Conservation (phyloP, 1,284 basidiomycete genomes). For the Cutaneotrichosporon spelunceum region DNA sequence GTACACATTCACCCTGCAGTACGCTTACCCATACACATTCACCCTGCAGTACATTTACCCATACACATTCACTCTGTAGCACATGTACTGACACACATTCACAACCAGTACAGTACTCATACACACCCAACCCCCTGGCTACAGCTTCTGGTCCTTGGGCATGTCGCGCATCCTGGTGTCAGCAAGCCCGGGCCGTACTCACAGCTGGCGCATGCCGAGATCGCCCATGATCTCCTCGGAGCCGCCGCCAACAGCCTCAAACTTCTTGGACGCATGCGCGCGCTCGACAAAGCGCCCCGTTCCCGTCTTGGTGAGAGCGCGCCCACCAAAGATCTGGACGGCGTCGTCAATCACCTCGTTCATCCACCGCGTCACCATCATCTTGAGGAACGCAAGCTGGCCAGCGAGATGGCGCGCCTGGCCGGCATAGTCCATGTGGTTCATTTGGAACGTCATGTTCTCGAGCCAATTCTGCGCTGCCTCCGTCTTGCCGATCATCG, state of each 20-base stretch:
- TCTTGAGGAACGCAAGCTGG: constrained; percentile 56
- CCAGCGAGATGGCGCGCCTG: constrained; percentile 57
- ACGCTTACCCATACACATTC: too few species aligned
- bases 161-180: constrained; percentile 10
- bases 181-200: background rate
- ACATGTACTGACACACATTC: too few species aligned
- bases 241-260: constrained; percentile 66
- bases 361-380: constrained; percentile 56
- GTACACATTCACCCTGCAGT: too few species aligned
- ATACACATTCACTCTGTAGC: too few species aligned
- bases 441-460: constrained; percentile 86
- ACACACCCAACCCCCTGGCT: too few species aligned
- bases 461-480: constrained; percentile 85
- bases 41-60: too few species aligned
- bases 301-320: constrained; percentile 27
- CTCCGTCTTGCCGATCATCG: constrained; percentile 80
- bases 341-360: constrained; percentile 55
- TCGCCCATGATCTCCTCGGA: constrained; percentile 55
- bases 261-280: constrained; percentile 66
- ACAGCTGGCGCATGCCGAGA: constrained; percentile 55
- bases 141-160: constrained; percentile 19
- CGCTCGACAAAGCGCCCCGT: constrained; percentile 58
- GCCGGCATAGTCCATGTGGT: constrained; percentile 71
- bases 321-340: constrained; percentile 53
- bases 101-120: too few species aligned